Evolutionary conservation across 805 yeast species (phyloP).

Genomic region (Wickerhamomyces tratensis): DNA sequence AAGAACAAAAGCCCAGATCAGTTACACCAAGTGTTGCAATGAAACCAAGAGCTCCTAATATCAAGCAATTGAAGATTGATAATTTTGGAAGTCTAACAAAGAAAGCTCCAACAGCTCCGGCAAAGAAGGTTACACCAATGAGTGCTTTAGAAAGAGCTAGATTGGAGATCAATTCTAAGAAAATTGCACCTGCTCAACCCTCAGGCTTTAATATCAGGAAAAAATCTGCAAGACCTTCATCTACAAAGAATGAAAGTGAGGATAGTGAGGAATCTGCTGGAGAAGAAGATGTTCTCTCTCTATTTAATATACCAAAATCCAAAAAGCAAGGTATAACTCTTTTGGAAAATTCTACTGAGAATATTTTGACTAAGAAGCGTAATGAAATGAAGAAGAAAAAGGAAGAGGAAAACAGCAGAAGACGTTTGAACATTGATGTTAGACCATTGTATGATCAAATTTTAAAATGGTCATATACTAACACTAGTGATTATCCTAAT

Average conservation of each 20-base stretch:
- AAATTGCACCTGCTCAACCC: constrained; percentile 38
- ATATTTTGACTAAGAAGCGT: constrained; percentile 18
- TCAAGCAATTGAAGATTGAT: constrained; percentile 25
- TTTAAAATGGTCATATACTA: constrained; percentile 68
- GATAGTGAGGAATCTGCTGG: constrained; percentile 20
- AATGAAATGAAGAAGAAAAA: constrained; percentile 27
- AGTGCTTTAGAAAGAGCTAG: constrained; percentile 29
- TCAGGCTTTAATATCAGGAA: constrained; percentile 37
- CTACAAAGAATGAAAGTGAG: not conserved
- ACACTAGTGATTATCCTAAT: constrained; percentile 48
- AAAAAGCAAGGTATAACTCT: constrained; percentile 22
- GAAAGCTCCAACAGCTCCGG: constrained; percentile 14
- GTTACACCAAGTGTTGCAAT: no score
- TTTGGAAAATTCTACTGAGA: constrained; percentile 35
- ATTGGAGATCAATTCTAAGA: constrained; percentile 18
- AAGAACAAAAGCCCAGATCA: no score
- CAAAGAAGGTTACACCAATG: constrained; percentile 19
- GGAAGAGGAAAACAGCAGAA: constrained; percentile 72
- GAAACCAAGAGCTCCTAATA: no score
- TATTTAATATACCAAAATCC: constrained; percentile 22
- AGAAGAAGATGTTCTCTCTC: constrained; percentile 28
- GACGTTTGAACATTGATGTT: constrained; percentile 68
- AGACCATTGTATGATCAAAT: constrained; percentile 64
- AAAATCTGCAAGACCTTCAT: constrained; percentile 11
- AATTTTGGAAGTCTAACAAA: constrained; percentile 27